These are phyloP conservation scores for Chaetomium fimeti DNA, from an alignment of 495 filamentous ascomycete genomes.

Conservation along the genomic window DNA sequence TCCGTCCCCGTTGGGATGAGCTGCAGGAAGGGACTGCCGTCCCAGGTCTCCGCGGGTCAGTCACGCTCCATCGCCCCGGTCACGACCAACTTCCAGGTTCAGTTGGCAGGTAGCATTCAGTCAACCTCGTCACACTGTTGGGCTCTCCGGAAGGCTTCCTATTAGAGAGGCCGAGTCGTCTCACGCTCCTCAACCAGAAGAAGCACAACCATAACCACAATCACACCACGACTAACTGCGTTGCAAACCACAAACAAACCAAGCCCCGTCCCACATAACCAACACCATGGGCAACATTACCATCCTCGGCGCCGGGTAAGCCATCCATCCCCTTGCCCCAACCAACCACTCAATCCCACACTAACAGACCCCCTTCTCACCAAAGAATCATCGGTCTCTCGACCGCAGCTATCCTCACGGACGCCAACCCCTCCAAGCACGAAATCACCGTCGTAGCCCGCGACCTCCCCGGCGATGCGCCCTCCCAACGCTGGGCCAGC, in stretches of 20 bases:
- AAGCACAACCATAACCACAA: neutral
- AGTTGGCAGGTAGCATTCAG: no score
- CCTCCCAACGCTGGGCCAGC: conserved; percentile 27
- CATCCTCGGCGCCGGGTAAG: conserved; percentile 28
- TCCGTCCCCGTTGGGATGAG: no score
- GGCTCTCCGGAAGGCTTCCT: neutral
- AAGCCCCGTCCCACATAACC: neutral
- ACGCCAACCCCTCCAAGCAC: neutral
- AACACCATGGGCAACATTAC: conserved; percentile 21
- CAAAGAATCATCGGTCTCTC: conserved; percentile 23
- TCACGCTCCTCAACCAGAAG: neutral
- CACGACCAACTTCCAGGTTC: no score
- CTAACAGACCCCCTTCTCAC: neutral
- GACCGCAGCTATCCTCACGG: conserved; percentile 16
- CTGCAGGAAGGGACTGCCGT: no score
- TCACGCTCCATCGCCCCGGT: no score
- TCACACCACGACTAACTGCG: neutral
- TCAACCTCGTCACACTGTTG: neutral
- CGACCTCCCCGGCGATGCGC: conserved; percentile 24
- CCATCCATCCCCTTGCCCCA: neutral
- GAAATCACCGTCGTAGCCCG: conserved; percentile 25
- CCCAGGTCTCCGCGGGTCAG: no score
- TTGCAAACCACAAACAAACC: neutral
- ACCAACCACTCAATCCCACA: neutral
- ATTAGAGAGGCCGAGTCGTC: neutral